Conservation (phyloP, 192 early-diverging fungal genomes). For the Coemansia sp. region DNA sequence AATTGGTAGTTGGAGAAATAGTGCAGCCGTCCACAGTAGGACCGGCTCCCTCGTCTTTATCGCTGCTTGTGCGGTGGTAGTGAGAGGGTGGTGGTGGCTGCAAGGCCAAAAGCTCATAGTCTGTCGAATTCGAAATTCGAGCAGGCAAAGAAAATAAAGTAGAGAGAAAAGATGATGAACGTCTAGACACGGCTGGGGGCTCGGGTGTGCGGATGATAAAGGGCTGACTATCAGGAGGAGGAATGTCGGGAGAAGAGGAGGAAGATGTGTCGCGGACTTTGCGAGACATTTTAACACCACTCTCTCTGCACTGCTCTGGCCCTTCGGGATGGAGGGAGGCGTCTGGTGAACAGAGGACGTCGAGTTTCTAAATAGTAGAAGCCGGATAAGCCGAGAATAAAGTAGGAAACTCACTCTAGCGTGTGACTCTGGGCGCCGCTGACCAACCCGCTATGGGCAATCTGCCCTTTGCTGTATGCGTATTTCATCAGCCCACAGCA, state of each 20-base stretch:
- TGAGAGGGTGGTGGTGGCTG: background rate
- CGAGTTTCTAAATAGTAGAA: background rate
- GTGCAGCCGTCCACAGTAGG: constrained; percentile 9
- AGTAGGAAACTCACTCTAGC: background rate
- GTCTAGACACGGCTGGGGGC: background rate
- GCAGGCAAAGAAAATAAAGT: background rate
- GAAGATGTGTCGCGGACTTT: constrained; percentile 3
- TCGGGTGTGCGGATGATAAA: background rate
- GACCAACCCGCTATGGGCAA: background rate
- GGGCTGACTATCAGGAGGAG: background rate
- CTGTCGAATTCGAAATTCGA: constrained; percentile 1
- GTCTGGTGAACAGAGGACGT: background rate
- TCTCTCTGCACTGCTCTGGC: background rate
- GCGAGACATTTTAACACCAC: background rate
- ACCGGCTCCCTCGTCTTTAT: constrained; percentile 3
- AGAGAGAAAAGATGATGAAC: background rate
- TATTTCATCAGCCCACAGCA: background rate
- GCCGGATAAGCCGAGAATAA: background rate
- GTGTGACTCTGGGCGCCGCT: background rate
- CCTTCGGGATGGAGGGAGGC: background rate
- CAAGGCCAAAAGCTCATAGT: constrained; percentile 1
- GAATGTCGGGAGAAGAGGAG: background rate
- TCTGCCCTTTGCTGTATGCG: background rate
- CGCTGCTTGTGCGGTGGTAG: background rate
- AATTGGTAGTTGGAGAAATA: constrained; percentile 5